Base-by-base conservation (phyloP, 139 green algal species). In the Nannochloris sp. region DNA sequence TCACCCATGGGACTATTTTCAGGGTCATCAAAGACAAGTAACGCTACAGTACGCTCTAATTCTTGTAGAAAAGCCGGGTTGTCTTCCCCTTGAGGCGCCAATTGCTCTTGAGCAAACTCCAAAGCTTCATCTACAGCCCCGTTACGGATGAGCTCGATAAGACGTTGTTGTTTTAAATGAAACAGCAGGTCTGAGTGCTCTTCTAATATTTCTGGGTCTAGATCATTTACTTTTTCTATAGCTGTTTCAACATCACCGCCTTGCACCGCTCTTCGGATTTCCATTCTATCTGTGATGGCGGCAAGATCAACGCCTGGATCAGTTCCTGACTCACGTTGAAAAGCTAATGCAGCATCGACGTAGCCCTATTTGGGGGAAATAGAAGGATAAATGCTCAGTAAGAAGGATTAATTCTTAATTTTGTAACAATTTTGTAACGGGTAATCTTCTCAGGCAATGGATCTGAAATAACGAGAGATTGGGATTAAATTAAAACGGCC, bases 101-200 rank as follows among this genome's bases (percentile, higher is more conserved):
- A 66, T 57, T 92, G 89, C 72, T 97, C 88, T 67, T 88, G 76
- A 10, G 92, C 92, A 82, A 95, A 98, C 4, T 88, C 81, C 36
- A 98, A 81, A 24, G 92, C 92, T 33, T 88, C 79, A 32, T 92
- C 84, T 33, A 81, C 65, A 4, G 82, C 69, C n/a, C 90, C 89
- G 13, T 38, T 39, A 2, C 90, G 75, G 19, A 98, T 92, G 19
- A 98, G 76, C 81, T 98, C 92, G 30, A 98, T 97, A 14, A 98
- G 68, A 23, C 79, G 82, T 83, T 98, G 92, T 77, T 97, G 92
- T 67, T 98, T 90, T 35, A 98, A 76, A 68, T 95, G 92, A 76
- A 98, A 98, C 54, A 87, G 87, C 48, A 98, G 85, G 30, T 78
- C 44, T 1, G 77, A 60, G 44, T 90, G 77, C 25, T 82, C 74